These are phyloP conservation scores for Thalassiosira mediterranea DNA, from an alignment of 352 stramenopile genomes.

Conservation along the genomic window DNA sequence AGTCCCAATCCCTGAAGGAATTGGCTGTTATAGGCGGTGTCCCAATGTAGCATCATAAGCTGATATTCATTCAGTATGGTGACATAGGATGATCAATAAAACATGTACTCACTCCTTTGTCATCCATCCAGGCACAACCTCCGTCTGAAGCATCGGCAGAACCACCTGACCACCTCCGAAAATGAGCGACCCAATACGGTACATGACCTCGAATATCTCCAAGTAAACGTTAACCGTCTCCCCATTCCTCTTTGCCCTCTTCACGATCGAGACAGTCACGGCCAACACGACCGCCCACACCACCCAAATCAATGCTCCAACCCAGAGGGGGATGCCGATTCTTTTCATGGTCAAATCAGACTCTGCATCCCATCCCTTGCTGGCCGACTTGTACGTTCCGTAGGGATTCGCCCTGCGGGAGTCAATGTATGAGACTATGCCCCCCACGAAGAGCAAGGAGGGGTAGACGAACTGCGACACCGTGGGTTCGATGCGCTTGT, in stretches of 20 bases:
- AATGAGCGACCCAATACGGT: slow-evolving; percentile 93
- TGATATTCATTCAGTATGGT: no score
- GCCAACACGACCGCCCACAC: slow-evolving; percentile 86
- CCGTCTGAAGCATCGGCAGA: slow-evolving; percentile 79
- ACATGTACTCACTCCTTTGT: slow-evolving; percentile 79
- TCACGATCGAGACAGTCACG: slow-evolving; percentile 58
- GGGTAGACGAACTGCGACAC: slow-evolving; percentile 88
- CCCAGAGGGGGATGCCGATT: slow-evolving; percentile 88
- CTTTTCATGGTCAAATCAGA: slow-evolving; percentile 78
- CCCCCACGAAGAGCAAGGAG: slow-evolving; percentile 85
- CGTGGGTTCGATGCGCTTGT: slow-evolving; percentile 72
- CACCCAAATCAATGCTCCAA: slow-evolving; percentile 85
- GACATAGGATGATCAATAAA: no score
- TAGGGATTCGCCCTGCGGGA: slow-evolving; percentile 52
- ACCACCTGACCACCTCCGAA: slow-evolving; percentile 91
- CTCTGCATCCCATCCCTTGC: slow-evolving; percentile 65
- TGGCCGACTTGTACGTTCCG: slow-evolving; percentile 60
- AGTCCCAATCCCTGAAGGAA: slow-evolving; percentile 92
- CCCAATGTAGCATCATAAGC: no score
- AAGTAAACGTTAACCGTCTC: slow-evolving; percentile 61
- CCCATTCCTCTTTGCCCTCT: slow-evolving; percentile 51
- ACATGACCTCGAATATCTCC: slow-evolving; percentile 93
- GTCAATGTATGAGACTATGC: slow-evolving; percentile 81
- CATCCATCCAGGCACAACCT: slow-evolving; percentile 91
- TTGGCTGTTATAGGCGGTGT: slow-evolving; percentile 44